Conservation (phyloP, 768 basidiomycete genomes). For the Termitomyces eurrhizus region DNA sequence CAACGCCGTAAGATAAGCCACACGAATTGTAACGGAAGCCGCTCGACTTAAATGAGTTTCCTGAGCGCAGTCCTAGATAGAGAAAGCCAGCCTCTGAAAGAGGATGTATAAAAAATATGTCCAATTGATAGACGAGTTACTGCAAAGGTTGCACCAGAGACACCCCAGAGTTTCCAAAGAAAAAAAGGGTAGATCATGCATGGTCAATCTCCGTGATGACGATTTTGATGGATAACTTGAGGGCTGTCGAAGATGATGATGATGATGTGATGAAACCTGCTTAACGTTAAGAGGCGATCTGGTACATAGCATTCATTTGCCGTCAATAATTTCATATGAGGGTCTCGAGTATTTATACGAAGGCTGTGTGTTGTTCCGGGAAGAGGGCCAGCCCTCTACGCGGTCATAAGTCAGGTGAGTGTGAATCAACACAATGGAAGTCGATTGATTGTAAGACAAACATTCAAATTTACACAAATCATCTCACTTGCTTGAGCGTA, state of each 20-base stretch:
- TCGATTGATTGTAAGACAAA: background rate
- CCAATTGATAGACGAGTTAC: background rate
- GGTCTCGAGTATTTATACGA: no score
- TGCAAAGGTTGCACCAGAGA: background rate
- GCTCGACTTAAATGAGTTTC: background rate
- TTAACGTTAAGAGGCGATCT: background rate
- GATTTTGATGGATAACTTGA: background rate
- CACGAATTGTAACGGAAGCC: background rate
- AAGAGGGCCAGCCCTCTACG: background rate
- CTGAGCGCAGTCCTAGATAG: no score
- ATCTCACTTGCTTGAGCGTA: background rate
- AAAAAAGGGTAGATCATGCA: background rate
- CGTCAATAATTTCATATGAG: background rate
- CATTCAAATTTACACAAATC: background rate
- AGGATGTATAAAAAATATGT: background rate
- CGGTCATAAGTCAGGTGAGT: no score
- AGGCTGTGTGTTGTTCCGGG: background rate
- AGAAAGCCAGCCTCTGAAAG: background rate
- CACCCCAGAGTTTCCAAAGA: background rate
- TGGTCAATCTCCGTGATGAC: background rate
- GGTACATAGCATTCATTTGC: no score
- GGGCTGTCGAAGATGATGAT: background rate
- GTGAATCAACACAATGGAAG: background rate
- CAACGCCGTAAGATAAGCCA: background rate
- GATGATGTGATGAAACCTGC: no score